Percentiles rank a stretch among this genome's conserved stretches.
Conservation (phyloP, 169 alveolate species). For the Plasmodium vivax region DNA sequence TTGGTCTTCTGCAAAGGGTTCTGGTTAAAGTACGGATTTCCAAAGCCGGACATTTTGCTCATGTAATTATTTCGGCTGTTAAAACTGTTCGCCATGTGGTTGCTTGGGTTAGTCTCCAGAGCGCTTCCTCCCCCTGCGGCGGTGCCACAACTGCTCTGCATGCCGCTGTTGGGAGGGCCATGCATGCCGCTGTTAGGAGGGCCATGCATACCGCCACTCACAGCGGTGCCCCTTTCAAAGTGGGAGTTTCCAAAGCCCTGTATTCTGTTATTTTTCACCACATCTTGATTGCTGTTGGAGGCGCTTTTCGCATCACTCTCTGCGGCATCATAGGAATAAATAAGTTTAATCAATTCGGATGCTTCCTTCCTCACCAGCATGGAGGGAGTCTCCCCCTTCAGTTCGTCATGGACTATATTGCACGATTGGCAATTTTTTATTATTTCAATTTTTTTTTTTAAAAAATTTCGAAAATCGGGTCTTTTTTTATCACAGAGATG, state of each 20-base stretch:
- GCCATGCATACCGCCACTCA: background rate
- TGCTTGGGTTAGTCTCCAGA: background rate
- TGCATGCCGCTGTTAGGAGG: background rate
- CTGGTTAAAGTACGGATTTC: slow-evolving; percentile 67
- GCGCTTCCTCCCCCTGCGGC: background rate
- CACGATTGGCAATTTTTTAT: slow-evolving; percentile 59
- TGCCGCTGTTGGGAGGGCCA: too few relatives aligned
- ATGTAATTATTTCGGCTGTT: slow-evolving; percentile 21
- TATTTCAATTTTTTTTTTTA: slow-evolving; percentile 57
- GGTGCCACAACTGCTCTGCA: background rate
- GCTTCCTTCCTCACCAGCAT: slow-evolving; percentile 71
- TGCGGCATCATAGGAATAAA: slow-evolving; percentile 39
- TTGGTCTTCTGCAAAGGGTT: slow-evolving; percentile 51
- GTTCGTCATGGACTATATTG: slow-evolving; percentile 58
- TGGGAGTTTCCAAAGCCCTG: slow-evolving; percentile 64
- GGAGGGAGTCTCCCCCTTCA: slow-evolving; percentile 65
- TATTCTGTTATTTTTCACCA: slow-evolving; percentile 51
- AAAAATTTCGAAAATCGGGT: slow-evolving; percentile 55
- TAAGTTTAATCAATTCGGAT: slow-evolving; percentile 37
- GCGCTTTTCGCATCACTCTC: slow-evolving; percentile 14
- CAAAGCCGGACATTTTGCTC: slow-evolving; percentile 71
- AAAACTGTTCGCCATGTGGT: background rate
- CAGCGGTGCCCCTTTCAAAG: background rate
- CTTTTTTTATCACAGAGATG: slow-evolving; percentile 77
- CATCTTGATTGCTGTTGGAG: slow-evolving; percentile 23